A percentile compares a stretch with the other conserved stretches of the same genome.
Evolutionary conservation across 345 rosid species (phyloP).

Genomic region (Aethionema arabicum): DNA sequence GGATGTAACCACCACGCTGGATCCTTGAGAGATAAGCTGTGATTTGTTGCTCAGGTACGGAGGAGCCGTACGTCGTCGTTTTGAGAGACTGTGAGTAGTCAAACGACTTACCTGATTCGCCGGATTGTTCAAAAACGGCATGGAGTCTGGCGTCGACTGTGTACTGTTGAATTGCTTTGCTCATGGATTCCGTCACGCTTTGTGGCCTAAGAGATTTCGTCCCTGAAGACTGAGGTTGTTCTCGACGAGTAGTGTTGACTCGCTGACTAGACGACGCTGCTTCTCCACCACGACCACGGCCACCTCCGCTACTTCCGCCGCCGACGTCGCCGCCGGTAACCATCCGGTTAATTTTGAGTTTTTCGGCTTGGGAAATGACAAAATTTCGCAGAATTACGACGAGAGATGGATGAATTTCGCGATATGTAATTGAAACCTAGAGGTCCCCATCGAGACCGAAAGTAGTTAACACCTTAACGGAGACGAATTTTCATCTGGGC

Average conservation of each 20-base stretch:
- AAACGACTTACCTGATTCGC: constrained; percentile 82
- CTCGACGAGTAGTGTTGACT: constrained; percentile 3
- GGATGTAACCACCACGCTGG: constrained; percentile 89
- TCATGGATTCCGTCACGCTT: constrained; percentile 42
- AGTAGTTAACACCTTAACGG: constrained; percentile 8
- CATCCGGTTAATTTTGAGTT: too few species aligned
- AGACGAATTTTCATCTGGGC: constrained; percentile 12
- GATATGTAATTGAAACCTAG: constrained; percentile 22
- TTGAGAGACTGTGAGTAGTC: constrained; percentile 74
- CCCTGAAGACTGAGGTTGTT: constrained; percentile 49
- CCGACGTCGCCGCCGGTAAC: not conserved
- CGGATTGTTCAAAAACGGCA: constrained; percentile 84
- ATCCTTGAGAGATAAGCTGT: constrained; percentile 78
- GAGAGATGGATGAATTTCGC: not conserved
- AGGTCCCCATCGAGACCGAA: constrained; percentile 14
- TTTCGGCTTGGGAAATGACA: constrained; percentile 15
- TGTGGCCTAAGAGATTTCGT: constrained; percentile 42
- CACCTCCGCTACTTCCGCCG: not conserved
- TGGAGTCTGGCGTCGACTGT: constrained; percentile 88
- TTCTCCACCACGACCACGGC: constrained; percentile 1
- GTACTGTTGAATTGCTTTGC: constrained; percentile 93
- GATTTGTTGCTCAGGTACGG: constrained; percentile 82
- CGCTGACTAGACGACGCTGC: constrained; percentile 16
- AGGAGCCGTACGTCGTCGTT: constrained; percentile 46
- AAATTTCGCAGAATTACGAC: not conserved